Percentiles rank a stretch among this genome's conserved stretches.
Conservation (phyloP, 2,329 filamentous ascomycete species). For the Trichoderma sp. region DNA sequence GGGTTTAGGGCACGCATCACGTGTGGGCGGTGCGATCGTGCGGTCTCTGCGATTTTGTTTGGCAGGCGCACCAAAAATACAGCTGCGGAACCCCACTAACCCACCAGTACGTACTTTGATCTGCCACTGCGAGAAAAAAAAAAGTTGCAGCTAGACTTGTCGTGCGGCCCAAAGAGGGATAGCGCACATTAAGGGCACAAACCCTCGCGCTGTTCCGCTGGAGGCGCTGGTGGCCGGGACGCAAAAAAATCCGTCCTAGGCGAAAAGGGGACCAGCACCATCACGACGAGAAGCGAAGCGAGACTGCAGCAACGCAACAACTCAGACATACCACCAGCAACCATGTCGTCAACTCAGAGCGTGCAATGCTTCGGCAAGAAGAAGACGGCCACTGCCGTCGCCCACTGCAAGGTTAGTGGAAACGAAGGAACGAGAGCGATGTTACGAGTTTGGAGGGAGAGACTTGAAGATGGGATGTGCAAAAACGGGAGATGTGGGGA, state of each 20-base stretch:
- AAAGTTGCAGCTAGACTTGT: background rate
- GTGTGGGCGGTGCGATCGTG: slow-evolving; percentile 23
- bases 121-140: background rate
- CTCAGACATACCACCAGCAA: slow-evolving; percentile 41
- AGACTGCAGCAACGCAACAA: slow-evolving; percentile 27
- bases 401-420: slow-evolving; percentile 77
- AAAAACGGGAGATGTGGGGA: background rate
- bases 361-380: slow-evolving; percentile 99
- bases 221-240: slow-evolving; percentile 17
- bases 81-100: background rate
- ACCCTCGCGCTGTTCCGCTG: slow-evolving; percentile 27
- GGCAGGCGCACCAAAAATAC: background rate
- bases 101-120: background rate
- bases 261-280: slow-evolving; percentile 18
- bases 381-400: slow-evolving; percentile 85
- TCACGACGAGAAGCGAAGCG: slow-evolving; percentile 21
- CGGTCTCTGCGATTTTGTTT: background rate
- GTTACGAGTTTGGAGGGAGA: background rate
- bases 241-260: slow-evolving; percentile 25
- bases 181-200: slow-evolving; percentile 35
- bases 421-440: background rate
- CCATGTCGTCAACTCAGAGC: slow-evolving; percentile 74
- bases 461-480: background rate
- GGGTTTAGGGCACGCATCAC: slow-evolving; percentile 37
- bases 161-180: slow-evolving; percentile 26